Base-by-base conservation (phyloP, 2,329 filamentous ascomycete species). In the Monosporascus ibericus region DNA sequence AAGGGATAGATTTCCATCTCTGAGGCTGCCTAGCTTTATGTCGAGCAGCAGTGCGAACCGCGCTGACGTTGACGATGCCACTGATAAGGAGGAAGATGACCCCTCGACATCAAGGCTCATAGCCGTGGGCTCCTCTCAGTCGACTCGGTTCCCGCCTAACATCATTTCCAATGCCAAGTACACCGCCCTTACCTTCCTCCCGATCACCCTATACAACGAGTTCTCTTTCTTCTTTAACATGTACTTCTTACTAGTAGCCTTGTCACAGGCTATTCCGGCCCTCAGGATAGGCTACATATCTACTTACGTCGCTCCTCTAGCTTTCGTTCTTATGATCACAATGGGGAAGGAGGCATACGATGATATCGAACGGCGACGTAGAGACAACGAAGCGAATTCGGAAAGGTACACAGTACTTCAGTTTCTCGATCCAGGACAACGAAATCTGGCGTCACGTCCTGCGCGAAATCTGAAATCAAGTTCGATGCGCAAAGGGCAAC, bases 171-270 rank as follows among this genome's bases (percentile, higher is more conserved):
- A 99, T 68, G 92, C 94, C 51, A 99, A 97, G 77, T 99, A 99
- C 70, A 97, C 92, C 30, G 85, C 92, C 1, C 87, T 92, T 75
- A 96, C 88, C 49, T 99, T 99, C 70, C 79, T 99, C 15, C 95
- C 95, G 2, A 79, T 92, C 49, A 99, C 94, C 0, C 77, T 99
- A 22, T 99, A 96, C 72, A 97, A 97, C 73, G 94, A 99, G 68
- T 99, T 99, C 69, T 96, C 92, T 54, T 99, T 97, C 76, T 99
- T 99, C 74, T 96, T 99, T 79, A 99, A 99, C 79, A 90, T 97
- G 77, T 99, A 99, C 69, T 99, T 99, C 69, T 77, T 99, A 52
- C 84, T 97, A 25, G 94, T 99, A 48, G 95, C 94, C 6, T 72
- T 97, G 48, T 97, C 92, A 38, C 94, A 99, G 72, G 86, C 90